phyloP scores from a whole-genome alignment of 2,329 filamentous ascomycete species.

The Sclerotinia minor region DNA sequence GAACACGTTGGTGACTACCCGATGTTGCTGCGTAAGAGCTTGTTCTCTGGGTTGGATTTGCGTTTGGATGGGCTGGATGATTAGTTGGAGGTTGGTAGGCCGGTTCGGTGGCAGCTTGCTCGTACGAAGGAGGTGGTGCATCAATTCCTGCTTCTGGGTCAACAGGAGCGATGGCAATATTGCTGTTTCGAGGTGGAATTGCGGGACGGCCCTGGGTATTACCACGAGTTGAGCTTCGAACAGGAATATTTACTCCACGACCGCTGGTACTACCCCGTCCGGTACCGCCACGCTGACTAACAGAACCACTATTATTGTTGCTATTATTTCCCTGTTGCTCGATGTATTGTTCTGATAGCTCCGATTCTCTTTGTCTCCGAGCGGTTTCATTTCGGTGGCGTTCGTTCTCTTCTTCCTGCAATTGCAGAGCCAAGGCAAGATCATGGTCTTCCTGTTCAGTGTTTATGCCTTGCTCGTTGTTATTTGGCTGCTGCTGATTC shows the following conservation, averaged over 20 bases:
- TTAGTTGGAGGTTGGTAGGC: constrained; percentile 53
- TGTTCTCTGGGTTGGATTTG: constrained; percentile 29
- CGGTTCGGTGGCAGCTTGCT: constrained; percentile 59
- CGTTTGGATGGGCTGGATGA: constrained; percentile 46
- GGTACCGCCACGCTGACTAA: constrained; percentile 36
- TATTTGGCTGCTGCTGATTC: constrained; percentile 23
- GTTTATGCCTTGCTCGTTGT: constrained; percentile 30
- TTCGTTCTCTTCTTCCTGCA: constrained; percentile 93
- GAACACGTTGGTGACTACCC: constrained; percentile 12
- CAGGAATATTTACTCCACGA: background rate
- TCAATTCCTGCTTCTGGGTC: constrained; percentile 48
- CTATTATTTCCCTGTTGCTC: constrained; percentile 57
- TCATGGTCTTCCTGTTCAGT: constrained; percentile 77
- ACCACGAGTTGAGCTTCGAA: constrained; percentile 15
- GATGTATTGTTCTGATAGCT: constrained; percentile 69
- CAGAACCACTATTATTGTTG: constrained; percentile 35
- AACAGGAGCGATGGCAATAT: constrained; percentile 24
- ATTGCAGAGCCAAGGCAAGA: constrained; percentile 82
- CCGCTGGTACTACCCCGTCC: constrained; percentile 15
- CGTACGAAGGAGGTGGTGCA: constrained; percentile 63
- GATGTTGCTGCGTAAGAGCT: constrained; percentile 31
- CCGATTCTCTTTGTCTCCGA: constrained; percentile 63
- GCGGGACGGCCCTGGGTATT: constrained; percentile 23
- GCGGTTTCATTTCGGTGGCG: constrained; percentile 63
- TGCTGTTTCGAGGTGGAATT: constrained; percentile 26